Percentiles rank a stretch among this genome's conserved stretches.
Evolutionary conservation across 176 grass and related monocot species (phyloP).

Genomic region (Dendrocalamus sinicus): DNA sequence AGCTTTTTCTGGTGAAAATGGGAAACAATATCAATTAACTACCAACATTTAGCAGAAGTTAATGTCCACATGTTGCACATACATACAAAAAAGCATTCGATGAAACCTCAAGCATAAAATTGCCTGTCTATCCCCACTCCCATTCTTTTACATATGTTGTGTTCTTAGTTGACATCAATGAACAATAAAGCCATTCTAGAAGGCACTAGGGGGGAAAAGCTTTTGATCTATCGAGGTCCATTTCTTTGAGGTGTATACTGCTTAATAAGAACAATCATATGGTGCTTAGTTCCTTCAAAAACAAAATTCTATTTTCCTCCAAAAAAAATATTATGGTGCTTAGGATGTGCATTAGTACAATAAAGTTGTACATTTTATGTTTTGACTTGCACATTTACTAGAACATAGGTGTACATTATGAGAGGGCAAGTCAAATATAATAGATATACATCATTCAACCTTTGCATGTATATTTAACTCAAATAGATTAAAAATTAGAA

Average conservation of each 20-base stretch:
- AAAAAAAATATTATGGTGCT: not conserved
- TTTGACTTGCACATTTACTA: not conserved
- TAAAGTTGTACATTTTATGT: not conserved
- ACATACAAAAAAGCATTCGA: not conserved
- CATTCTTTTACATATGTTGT: not conserved
- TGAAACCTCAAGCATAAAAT: not conserved
- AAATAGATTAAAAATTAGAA: not conserved
- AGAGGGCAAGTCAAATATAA: not conserved
- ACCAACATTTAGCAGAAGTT: not conserved
- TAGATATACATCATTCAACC: not conserved
- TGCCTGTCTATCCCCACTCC: not conserved
- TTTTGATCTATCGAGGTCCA: not conserved
- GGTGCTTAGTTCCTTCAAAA: not conserved
- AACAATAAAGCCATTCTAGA: not conserved
- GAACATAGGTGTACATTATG: not conserved
- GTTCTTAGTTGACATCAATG: not conserved
- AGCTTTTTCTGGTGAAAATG: constrained; percentile 21
- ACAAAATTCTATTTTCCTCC: too few species aligned
- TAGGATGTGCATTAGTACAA: not conserved
- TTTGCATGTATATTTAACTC: not conserved
- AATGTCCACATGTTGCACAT: not conserved
- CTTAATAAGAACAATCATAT: not conserved
- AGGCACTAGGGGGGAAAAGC: not conserved
- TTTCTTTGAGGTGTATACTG: not conserved
- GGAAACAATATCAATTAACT: not conserved